phyloP scores from a whole-genome alignment of 169 alveolate species.

The Eimeria mitis region DNA sequence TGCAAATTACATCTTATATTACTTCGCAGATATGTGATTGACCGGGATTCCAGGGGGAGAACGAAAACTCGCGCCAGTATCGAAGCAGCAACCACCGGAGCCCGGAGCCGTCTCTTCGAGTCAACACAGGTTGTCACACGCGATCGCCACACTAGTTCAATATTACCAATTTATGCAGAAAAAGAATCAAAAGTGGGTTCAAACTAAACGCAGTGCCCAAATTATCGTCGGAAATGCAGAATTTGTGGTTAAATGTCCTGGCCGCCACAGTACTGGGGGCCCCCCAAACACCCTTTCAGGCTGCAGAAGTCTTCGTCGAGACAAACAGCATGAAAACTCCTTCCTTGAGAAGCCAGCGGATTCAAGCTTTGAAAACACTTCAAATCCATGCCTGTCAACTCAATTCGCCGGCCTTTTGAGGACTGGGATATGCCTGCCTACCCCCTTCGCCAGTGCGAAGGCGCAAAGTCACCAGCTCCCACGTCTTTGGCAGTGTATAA shows the following conservation, averaged over 20 bases:
- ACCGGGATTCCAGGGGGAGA: background rate
- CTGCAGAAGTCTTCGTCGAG: constrained; percentile 1
- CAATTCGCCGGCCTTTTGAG: background rate
- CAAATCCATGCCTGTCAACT: background rate
- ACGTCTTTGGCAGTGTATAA: background rate
- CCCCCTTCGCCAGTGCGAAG: background rate
- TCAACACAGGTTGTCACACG: background rate
- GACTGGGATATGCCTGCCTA: background rate
- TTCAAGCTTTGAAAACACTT: background rate
- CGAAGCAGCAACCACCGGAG: constrained; percentile 63
- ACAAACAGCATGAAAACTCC: background rate
- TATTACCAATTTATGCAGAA: background rate
- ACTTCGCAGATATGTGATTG: background rate
- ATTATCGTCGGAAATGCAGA: background rate
- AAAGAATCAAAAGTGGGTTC: background rate
- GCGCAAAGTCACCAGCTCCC: background rate
- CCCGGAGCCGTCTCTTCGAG: constrained; percentile 73
- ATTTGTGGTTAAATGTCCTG: background rate
- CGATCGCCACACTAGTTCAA: background rate
- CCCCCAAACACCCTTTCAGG: background rate
- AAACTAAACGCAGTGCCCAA: background rate
- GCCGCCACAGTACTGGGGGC: background rate
- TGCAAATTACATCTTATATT: background rate
- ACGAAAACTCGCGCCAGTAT: constrained; percentile 15
- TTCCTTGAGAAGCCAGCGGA: background rate